Evolutionary conservation across 495 filamentous ascomycete species (phyloP).

Genomic region (Acidiella bohemica): DNA sequence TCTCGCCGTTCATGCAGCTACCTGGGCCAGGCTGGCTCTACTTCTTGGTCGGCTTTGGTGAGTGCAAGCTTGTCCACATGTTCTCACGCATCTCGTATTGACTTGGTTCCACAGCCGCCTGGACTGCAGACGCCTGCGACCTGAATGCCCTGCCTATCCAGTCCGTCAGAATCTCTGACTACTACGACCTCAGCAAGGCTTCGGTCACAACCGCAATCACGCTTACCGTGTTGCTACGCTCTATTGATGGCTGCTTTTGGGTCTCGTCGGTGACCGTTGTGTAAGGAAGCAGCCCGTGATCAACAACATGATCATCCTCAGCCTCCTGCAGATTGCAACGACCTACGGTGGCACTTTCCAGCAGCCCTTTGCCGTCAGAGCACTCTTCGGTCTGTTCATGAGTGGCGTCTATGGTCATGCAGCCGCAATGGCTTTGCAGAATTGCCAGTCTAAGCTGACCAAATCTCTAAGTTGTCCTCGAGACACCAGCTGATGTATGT

Average conservation of each 20-base stretch:
- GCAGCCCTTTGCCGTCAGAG: constrained; percentile 55
- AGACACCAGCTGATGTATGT: too few relatives aligned
- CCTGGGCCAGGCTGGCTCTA: constrained; percentile 45
- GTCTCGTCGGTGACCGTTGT: constrained; percentile 48
- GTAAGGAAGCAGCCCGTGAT: constrained; percentile 35
- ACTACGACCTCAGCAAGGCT: constrained; percentile 52
- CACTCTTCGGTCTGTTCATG: constrained; percentile 70
- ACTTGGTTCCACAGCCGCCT: too few relatives aligned
- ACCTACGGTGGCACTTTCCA: constrained; percentile 54
- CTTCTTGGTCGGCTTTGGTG: constrained; percentile 46
- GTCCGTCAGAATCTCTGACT: constrained; percentile 50
- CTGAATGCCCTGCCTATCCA: constrained; percentile 66
- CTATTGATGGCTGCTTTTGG: constrained; percentile 59
- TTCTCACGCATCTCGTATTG: too few relatives aligned
- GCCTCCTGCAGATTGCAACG: constrained; percentile 55
- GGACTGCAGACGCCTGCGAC: constrained; percentile 62
- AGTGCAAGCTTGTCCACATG: constrained; percentile 52
- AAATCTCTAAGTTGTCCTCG: too few relatives aligned
- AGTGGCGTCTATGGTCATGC: constrained; percentile 71
- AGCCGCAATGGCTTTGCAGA: constrained; percentile 69
- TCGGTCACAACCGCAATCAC: constrained; percentile 61
- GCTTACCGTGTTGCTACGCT: constrained; percentile 55
- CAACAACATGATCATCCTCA: constrained; percentile 51
- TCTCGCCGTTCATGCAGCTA: constrained; percentile 45
- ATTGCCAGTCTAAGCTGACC: too few relatives aligned